Conservation (phyloP, 2,329 filamentous ascomycete genomes). For the Phialophora verrucosa region DNA sequence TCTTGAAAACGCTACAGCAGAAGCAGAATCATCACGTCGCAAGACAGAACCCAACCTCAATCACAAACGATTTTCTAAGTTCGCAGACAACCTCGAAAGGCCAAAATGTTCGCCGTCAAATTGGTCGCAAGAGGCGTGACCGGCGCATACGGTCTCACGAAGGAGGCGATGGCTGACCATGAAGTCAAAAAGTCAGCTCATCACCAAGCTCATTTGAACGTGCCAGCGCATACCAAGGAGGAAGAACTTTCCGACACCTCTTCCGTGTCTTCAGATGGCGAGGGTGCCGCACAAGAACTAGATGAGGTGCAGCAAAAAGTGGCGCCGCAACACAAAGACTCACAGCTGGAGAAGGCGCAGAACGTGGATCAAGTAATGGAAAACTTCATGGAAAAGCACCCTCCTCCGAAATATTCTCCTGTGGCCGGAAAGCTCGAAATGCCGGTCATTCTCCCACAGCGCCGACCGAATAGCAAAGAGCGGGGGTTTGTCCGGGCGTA, state of each 20-base stretch:
- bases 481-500: constrained; percentile 61
- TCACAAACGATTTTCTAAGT: not conserved
- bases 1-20: not conserved
- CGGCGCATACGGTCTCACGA: constrained; percentile 18
- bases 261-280: constrained; percentile 15
- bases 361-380: constrained; percentile 19
- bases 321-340: not conserved
- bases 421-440: constrained; percentile 15
- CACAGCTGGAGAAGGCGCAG: constrained; percentile 12
- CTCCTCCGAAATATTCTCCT: constrained; percentile 34
- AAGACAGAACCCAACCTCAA: not conserved
- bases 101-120: constrained; percentile 19
- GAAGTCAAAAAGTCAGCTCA: constrained; percentile 9
- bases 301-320: constrained; percentile 19
- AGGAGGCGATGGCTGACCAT: constrained; percentile 16
- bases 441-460: constrained; percentile 59
- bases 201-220: constrained; percentile 7
- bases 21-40: not conserved
- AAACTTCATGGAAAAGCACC: constrained; percentile 17
- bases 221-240: not conserved
- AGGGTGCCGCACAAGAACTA: constrained; percentile 15
- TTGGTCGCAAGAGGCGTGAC: constrained; percentile 20
- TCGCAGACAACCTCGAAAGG: not conserved
- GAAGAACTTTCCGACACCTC: constrained; percentile 12
- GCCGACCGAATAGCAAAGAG: constrained; percentile 54